Base-by-base conservation (phyloP, 306 rosid species). In the Gastrolobium bilobum region DNA sequence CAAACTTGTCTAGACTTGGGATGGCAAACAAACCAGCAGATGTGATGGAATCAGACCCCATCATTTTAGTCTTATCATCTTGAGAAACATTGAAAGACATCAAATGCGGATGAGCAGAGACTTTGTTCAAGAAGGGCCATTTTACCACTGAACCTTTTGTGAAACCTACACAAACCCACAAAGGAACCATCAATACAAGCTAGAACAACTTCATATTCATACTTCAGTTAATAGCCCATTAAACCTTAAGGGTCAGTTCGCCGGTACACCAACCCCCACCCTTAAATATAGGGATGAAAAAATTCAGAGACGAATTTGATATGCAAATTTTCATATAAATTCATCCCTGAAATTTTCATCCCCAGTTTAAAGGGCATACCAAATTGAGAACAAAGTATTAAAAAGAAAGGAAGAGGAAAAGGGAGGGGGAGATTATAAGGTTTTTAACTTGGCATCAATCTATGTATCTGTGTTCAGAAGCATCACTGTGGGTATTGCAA, bases 121-220 rank as follows among this genome's bases (percentile, higher is more conserved):
- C 87, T 88, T 86, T 81, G 82, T 80, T 90, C 9, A 79, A 75
- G 81, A 87, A 90, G 20, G 88, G 90, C 97, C 93, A 87, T 30
- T 84, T 92, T 39, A 70, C 79, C 72, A 79, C 85, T 13, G 82
- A 81, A 69, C 79, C 80, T 42, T 71, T 86, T 3, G 56, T 13
- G 42, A 48, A 81, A 4, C 90, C 93, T 88, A 70, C 42, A 79
- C 44, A 84, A 14, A 9, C 6, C 73, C 80, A 80, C 68, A 81
- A 53, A 63, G 51, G 13, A 33, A 51, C 68, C 65, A 76, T 79
- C 57, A 79, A 48, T 56, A 42, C 71, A 39, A 72, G 73, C 64
- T 20, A 42, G 4, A 75, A 31, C 5, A 73, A 70, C 51, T 50
- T 58, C 37, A 47, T 2, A 30, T 13, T 14, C 60, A 75, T 61